phyloP scores from a whole-genome alignment of 495 filamentous ascomycete species.

The Lasiosphaeris hirsuta region DNA sequence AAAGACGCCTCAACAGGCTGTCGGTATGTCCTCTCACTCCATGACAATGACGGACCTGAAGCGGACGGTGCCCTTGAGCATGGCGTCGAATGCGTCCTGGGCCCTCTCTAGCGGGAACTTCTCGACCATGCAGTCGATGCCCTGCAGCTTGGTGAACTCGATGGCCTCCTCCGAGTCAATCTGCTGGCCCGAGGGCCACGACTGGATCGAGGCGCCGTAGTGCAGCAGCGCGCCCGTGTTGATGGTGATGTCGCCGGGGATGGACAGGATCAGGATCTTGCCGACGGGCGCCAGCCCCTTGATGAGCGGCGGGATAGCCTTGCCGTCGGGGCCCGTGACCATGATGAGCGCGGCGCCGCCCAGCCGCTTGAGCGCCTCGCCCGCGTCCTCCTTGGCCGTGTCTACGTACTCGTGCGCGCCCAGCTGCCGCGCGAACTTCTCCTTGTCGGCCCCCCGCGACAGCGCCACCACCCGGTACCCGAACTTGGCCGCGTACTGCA shows the following conservation, averaged over 20 bases:
- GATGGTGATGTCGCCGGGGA: slow-evolving; percentile 10
- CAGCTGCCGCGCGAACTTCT: slow-evolving; percentile 55
- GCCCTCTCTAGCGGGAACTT: slow-evolving; percentile 57
- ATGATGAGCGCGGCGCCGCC: slow-evolving; percentile 63
- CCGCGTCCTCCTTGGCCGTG: slow-evolving; percentile 50
- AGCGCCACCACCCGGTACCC: slow-evolving; percentile 64
- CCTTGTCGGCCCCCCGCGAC: slow-evolving; percentile 55
- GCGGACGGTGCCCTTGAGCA: slow-evolving; percentile 13
- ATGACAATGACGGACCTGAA: slow-evolving; percentile 14
- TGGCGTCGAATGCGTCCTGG: slow-evolving; percentile 46
- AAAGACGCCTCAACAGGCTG: no score
- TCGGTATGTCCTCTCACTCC: not conserved
- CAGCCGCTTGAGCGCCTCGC: slow-evolving; percentile 48
- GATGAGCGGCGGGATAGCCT: slow-evolving; percentile 52
- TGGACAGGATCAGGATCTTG: slow-evolving; percentile 44
- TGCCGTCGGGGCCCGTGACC: slow-evolving; percentile 58
- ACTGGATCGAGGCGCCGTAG: slow-evolving; percentile 45
- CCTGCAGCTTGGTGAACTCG: slow-evolving; percentile 53
- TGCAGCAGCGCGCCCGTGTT: slow-evolving; percentile 8
- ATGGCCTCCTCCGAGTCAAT: slow-evolving; percentile 66
- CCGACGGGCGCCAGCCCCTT: slow-evolving; percentile 54
- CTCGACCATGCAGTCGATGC: slow-evolving; percentile 62
- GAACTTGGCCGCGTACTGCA: slow-evolving; percentile 64
- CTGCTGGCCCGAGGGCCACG: slow-evolving; percentile 63
- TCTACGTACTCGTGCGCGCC: slow-evolving; percentile 70